Evolutionary conservation across 768 basidiomycete genomes (phyloP), one percentile per base, ranked within the genome.

Genomic region (Gymnopilus dilepis): DNA sequence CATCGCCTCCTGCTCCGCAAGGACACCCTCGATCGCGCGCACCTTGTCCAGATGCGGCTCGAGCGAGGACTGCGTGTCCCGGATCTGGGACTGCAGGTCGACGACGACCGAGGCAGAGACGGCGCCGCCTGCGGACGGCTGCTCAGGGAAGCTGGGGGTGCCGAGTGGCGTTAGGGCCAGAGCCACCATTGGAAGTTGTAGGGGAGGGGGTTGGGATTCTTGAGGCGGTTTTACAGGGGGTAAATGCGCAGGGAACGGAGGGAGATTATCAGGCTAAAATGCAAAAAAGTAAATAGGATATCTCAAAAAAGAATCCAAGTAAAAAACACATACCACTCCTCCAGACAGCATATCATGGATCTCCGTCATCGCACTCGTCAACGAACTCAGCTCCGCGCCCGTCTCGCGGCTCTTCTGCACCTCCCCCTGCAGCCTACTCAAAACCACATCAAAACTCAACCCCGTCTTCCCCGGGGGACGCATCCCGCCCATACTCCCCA

Each of bases 391-490:
- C 70, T 99, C 96, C 0, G 88, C 82, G 13, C 94, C 93, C 0
- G 96, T 97, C 71, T 98, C 97, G 17, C 94, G 86, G 69, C 93
- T 95, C 78, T 97, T 97, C 77, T 92, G 90, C n/a, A 99, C 86
- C 72, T 99, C 96, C 64, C 89, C 88, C 72, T 98, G 96, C 2
- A 99, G 79, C 34, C 93, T 86, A 59, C 83, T 91, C 45, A 98
- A 77, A 55, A 98, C 94, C 67, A 95, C 92, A 68, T 98, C 96
- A 71, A 99, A 97, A 6, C 88, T 92, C 22, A 97, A 80, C 0
- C 94, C 94, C 67, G 89, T 90, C 76, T 94, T 94, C 17, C 92
- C 90, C 1, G 91, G 90, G 0, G 88, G 86, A 62, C 88, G 89
- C 86, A 89, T 89, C 2, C 89, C 88, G 37, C 90, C 91, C 84